Evolutionary conservation across 345 rosid genomes (phyloP), one percentile per base, ranked within the genome.

Genomic region (Noccaea bulbosa): DNA sequence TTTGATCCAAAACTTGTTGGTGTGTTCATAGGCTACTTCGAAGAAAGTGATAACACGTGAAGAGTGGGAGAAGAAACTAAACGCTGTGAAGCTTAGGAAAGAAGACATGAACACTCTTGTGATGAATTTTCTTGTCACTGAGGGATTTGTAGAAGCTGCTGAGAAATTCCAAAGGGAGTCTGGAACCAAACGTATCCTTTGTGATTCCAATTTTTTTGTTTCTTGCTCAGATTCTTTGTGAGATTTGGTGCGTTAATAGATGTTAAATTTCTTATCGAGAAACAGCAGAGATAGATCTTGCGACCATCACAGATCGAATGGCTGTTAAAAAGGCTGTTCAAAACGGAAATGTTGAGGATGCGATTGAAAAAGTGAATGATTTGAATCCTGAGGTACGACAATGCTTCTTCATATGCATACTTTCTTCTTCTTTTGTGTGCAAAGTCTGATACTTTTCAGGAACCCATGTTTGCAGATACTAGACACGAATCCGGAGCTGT

Each of bases 251-350:
- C 6, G 5, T 70, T 20, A 20, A 20, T 63, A 6, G 66, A 14
- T 68, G 20, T 34, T 20, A 0, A 20, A 27, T 67, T 79, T 76
- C 88, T 90, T 78, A 90, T 79, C 52, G 84, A 62, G 74, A 64
- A 78, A 77, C 72, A 95, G 98, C 98, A 76, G 99, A 90, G 67
- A 90, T 92, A 33, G 98, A 92, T 95, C 93, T 95, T 69, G 87
- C 92, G 3, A 91, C 93, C 1, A 90, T 95, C 61, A 85, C 92
- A 0, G 98, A 95, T 62, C 88, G 99, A 48, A 88, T 92, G 96
- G 97, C 99, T 65, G 97, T 92, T 70, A 95, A 92, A 81, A 95
- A 88, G 78, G 99, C 97, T 5, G 99, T 95, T 24, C 98, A 92
- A 63, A 80, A 82, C 73, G 99, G 99, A 46, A 87, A 95, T 65